A percentile compares a stretch with the other conserved stretches of the same genome.
These are phyloP conservation scores for Mycosphaerella sp. DNA, from an alignment of 2,329 filamentous ascomycete species.

Conservation along the genomic window DNA sequence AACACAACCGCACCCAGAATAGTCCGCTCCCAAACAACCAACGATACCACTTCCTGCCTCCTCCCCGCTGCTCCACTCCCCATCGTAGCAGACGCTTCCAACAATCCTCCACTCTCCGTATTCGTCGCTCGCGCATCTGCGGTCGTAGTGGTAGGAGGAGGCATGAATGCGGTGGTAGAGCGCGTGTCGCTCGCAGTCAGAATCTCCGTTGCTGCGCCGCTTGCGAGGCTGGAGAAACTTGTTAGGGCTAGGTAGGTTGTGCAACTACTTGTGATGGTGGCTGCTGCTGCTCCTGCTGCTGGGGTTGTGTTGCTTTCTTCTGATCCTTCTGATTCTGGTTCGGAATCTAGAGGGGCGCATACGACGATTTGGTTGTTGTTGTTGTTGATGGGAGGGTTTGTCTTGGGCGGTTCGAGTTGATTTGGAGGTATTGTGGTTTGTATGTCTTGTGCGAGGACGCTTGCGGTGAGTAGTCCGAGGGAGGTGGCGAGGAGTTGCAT, in stretches of 20 bases:
- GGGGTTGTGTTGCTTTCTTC: too few relatives aligned
- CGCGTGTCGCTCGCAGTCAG: constrained; percentile 10
- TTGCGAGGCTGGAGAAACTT: not conserved
- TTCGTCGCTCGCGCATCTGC: not conserved
- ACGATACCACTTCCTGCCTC: not conserved
- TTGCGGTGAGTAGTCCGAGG: not conserved
- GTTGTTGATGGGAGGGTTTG: not conserved
- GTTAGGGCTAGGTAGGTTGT: not conserved
- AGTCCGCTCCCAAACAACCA: not conserved
- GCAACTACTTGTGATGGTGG: too few relatives aligned
- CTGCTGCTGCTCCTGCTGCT: too few relatives aligned
- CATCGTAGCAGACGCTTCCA: not conserved
- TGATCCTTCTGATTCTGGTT: too few relatives aligned
- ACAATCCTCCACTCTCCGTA: not conserved
- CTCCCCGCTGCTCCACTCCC: not conserved
- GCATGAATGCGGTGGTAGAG: not conserved
- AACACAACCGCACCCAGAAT: not conserved
- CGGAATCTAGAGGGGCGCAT: not conserved
- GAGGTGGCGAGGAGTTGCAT: not conserved
- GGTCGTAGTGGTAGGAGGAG: not conserved
- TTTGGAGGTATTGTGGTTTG: not conserved
- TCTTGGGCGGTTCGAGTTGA: not conserved
- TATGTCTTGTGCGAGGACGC: not conserved
- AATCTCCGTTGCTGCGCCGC: not conserved
- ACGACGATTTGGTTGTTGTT: constrained; percentile 1